Conservation (phyloP, 2,329 filamentous ascomycete genomes). For the Botrytis squamosa region DNA sequence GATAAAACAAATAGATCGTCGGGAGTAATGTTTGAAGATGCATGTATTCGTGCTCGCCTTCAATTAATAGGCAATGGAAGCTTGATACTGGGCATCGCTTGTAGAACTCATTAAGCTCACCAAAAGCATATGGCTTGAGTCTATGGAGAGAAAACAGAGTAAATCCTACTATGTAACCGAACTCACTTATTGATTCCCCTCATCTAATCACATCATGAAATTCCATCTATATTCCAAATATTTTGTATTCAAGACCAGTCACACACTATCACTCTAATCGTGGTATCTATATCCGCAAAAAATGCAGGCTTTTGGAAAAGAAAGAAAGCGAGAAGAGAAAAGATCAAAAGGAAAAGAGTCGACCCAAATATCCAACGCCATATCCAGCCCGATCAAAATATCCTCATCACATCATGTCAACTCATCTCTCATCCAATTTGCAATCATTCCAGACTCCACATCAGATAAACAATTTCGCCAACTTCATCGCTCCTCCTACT, state of each 20-base stretch:
- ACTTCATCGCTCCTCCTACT: constrained; percentile 34
- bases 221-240: not conserved
- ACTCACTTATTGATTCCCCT: not conserved
- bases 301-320: not conserved
- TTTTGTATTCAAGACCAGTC: not conserved
- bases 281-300: constrained; percentile 3
- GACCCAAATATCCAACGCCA: not conserved
- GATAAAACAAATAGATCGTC: no score
- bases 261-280: not conserved
- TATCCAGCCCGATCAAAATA: not conserved
- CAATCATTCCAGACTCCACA: not conserved
- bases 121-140: no score
- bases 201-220: not conserved
- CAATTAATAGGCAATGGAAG: no score
- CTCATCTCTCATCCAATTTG: not conserved
- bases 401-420: not conserved
- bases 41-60: no score
- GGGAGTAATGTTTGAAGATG: no score
- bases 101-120: not conserved
- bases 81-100: not conserved
- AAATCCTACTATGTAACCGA: not conserved
- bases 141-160: not conserved
- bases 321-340: not conserved
- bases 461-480: constrained; percentile 41
- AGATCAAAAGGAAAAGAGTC: not conserved